Base-by-base conservation (phyloP, 257 asterid genomes). In the Oldenlandia corymbosa region DNA sequence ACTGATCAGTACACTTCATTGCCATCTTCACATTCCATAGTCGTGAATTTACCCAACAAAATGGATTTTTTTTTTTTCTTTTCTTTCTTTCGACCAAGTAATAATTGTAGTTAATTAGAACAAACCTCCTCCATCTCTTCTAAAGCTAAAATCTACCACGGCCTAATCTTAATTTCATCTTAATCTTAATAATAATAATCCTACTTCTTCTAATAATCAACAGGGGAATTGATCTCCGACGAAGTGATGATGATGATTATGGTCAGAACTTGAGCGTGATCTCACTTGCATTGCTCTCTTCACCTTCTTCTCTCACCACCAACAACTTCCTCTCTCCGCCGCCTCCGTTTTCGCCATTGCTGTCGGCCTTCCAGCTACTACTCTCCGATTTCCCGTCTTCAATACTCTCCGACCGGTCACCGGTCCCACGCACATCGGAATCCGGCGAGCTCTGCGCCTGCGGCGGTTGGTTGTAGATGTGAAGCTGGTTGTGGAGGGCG, bases 311-410 rank as follows among this genome's bases (percentile, higher is more conserved):
- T 61, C 65, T 77, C 7, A 50, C 61, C 68, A 62, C 65, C 58
- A 56, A n/a, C 58, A 56, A n/a, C 39, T 4, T 34, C 28, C 65
- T 76, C 32, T 78, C 84, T 43, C 80, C 75, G 70, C 78, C 92
- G 21, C 86, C 84, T 17, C 83, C 83, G 21, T 75, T 77, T 39
- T 77, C 95, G 2, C 86, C 84, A 55, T 81, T 83, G 75, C 93
- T 86, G 34, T 88, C 95, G 0, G 85, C 90, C 76, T 84, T 84
- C 96, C 96, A 88, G 82, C 96, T 85, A 10, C 95, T 76, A 66
- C 96, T 84, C 76, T 88, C 96, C 14, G 98, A 91, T 69, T 91
- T 91, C 3, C 86, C 98, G 10, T 84, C 96, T 42, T 88, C 98
- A 16, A 91, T 91, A 52, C 96, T 88, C 75, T 86, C 95, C 31